phyloP scores from a whole-genome alignment of 352 stramenopile genomes.

The Phytophthora palmivora region DNA sequence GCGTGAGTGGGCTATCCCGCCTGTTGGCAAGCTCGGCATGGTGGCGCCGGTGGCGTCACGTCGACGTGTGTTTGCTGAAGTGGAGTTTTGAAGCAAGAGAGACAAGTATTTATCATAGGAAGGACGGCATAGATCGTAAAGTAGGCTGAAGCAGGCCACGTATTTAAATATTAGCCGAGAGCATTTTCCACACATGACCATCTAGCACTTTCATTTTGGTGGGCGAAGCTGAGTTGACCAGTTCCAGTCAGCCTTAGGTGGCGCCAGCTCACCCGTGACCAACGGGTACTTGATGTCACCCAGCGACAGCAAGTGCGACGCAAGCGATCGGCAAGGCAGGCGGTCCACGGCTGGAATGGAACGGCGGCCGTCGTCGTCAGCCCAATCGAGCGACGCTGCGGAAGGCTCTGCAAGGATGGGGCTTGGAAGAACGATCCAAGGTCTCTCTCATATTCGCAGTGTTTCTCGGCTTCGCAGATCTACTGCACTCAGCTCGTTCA shows the following conservation, averaged over 20 bases:
- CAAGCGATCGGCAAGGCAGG: slow-evolving; percentile 4
- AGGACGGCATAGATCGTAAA: slow-evolving; percentile 34
- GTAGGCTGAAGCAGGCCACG: slow-evolving; percentile 23
- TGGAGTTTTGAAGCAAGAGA: slow-evolving; percentile 60
- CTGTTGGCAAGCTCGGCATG: slow-evolving; percentile 50
- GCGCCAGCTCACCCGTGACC: slow-evolving; percentile 7
- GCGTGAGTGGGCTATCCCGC: slow-evolving; percentile 51
- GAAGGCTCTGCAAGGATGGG: slow-evolving; percentile 19
- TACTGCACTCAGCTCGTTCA: slow-evolving; percentile 10
- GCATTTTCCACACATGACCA: slow-evolving; percentile 6
- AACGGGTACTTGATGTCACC: slow-evolving; percentile 9
- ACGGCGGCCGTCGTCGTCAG: slow-evolving; percentile 24
- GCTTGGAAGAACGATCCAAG: slow-evolving; percentile 16
- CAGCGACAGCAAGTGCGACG: slow-evolving; percentile 4
- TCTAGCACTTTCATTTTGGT: slow-evolving; percentile 6
- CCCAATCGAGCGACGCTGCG: neutral
- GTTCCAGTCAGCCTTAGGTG: slow-evolving; percentile 15
- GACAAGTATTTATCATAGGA: slow-evolving; percentile 35
- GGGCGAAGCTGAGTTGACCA: slow-evolving; percentile 15
- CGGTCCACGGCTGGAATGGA: slow-evolving; percentile 23
- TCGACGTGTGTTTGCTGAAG: slow-evolving; percentile 78
- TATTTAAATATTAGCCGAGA: slow-evolving; percentile 43
- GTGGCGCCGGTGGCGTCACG: slow-evolving; percentile 52
- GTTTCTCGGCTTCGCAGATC: slow-evolving; percentile 18
- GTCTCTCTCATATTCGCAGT: slow-evolving; percentile 10